Percentiles rank a stretch among this genome's conserved stretches.
Evolutionary conservation across 257 asterid species (phyloP).

Genomic region (Schizonepeta tenuifolia): DNA sequence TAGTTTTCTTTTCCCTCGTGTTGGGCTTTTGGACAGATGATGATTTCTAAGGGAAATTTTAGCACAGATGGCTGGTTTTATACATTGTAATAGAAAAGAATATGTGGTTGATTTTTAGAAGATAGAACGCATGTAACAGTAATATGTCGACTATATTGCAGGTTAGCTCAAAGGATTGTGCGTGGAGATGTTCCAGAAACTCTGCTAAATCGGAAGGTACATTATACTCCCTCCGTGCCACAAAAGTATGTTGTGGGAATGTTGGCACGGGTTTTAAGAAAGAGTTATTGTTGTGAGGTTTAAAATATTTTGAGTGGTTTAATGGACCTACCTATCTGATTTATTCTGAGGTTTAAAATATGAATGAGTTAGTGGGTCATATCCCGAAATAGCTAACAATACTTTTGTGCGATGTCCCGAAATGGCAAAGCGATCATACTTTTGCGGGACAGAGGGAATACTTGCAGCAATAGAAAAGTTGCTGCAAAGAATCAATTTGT

Average conservation of each 20-base stretch:
- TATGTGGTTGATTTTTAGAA: slow-evolving; percentile 3
- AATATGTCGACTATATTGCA: slow-evolving; percentile 36
- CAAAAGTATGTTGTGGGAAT: too few species aligned
- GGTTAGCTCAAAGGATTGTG: slow-evolving; percentile 94
- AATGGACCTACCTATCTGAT: too few species aligned
- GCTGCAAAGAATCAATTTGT: slow-evolving; percentile 12
- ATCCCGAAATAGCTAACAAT: too few species aligned
- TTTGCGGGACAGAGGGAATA: too few species aligned
- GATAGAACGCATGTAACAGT: neutral
- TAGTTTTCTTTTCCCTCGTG: neutral
- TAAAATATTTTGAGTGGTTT: too few species aligned
- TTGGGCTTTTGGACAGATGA: slow-evolving; percentile 5
- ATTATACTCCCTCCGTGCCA: neutral
- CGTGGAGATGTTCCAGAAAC: slow-evolving; percentile 99
- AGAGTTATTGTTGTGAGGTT: too few species aligned
- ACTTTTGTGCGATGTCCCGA: too few species aligned
- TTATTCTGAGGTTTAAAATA: too few species aligned
- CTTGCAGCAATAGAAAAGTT: slow-evolving; percentile 8
- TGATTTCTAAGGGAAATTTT: neutral
- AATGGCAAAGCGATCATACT: too few species aligned
- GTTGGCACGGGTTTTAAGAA: too few species aligned
- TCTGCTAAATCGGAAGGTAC: slow-evolving; percentile 82
- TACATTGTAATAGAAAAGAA: slow-evolving; percentile 7
- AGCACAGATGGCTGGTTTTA: neutral
- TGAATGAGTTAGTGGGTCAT: too few species aligned